These are phyloP conservation scores for Pleurotus giganteus DNA, from an alignment of 768 basidiomycete species.

Conservation along the genomic window DNA sequence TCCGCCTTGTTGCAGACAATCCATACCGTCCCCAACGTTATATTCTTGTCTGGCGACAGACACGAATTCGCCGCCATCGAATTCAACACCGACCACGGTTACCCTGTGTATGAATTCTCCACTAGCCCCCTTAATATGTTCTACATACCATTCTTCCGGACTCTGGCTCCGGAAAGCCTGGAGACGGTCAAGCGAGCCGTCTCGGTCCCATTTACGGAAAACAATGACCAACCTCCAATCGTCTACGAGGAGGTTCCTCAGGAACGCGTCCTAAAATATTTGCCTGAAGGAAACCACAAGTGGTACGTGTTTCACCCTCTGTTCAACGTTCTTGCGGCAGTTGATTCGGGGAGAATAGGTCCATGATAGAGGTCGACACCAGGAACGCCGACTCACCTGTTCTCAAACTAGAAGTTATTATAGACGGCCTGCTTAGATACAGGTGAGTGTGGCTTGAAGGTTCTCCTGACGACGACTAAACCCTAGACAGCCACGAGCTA, in stretches of 20 bases:
- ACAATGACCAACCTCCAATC: slow-evolving; percentile 20
- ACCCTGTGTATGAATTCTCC: slow-evolving; percentile 60
- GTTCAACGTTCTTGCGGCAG: background rate
- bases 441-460: slow-evolving; percentile 36
- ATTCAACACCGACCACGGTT: slow-evolving; percentile 39
- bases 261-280: slow-evolving; percentile 56
- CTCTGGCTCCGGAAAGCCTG: slow-evolving; percentile 44
- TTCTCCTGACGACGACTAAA: background rate
- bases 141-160: slow-evolving; percentile 58
- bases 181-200: slow-evolving; percentile 35
- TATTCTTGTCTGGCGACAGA: slow-evolving; percentile 70
- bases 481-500: slow-evolving; percentile 39
- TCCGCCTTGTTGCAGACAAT: slow-evolving; percentile 53
- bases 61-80: slow-evolving; percentile 79
- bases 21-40: slow-evolving; percentile 66
- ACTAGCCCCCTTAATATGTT: slow-evolving; percentile 73
- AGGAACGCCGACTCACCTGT: slow-evolving; percentile 47
- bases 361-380: slow-evolving; percentile 70
- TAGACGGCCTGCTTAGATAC: slow-evolving; percentile 56
- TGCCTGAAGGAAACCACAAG: slow-evolving; percentile 66
- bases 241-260: slow-evolving; percentile 41
- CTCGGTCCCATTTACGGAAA: slow-evolving; percentile 23
- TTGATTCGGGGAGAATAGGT: slow-evolving; percentile 39
- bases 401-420: slow-evolving; percentile 54
- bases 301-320: slow-evolving; percentile 39